Base-by-base conservation (phyloP, 2,329 filamentous ascomycete species). In the Fusarium sacchari region DNA sequence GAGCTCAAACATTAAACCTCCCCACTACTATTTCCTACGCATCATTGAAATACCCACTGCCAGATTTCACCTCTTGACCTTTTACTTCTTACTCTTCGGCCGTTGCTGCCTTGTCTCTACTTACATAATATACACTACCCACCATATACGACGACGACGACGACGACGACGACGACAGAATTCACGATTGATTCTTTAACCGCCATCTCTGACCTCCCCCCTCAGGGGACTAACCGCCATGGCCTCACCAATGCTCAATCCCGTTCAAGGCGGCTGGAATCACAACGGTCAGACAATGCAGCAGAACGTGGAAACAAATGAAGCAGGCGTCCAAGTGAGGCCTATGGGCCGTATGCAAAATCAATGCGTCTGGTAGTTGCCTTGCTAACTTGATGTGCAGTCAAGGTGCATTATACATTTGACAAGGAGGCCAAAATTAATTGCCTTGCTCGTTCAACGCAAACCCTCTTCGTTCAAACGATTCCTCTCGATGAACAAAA, bases 391-490 rank as follows among this genome's bases (percentile, higher is more conserved):
- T 46, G 44, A 56, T 46, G 42, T 75, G 46, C 82, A 97, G 95
- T 98, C 83, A 98, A 98, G 87, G 93, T 98, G 56, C 91, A 97
- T 69, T 99, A 98, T 84, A 97, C 95, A 37, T 98, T 98, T 84
- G 95, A 98, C 82, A 91, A 92, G 80, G 92, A 96, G 75, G 92
- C 91, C 84, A 95, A 95, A 83, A 92, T 94, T 73, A 95, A 96
- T 80, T 98, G 95, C 82, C 88, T 99, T 56, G 95, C 96, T 67
- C 90, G 96, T 78, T 92, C 94, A 86, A 93, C 94, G 24, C 92
- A 96, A 67, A 88, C 92, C 22, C 86, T 97, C 65, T 88, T 93
- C 59, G 90, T 98, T 42, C 94, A 95, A 78, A 94, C 94, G 6
- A 89, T 97, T 20, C 88, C 90, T 30, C 84, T 98, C 69, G 94